Evolutionary conservation across 23 red algal genomes (phyloP).

Genomic region (Gracilaria domingensis): DNA sequence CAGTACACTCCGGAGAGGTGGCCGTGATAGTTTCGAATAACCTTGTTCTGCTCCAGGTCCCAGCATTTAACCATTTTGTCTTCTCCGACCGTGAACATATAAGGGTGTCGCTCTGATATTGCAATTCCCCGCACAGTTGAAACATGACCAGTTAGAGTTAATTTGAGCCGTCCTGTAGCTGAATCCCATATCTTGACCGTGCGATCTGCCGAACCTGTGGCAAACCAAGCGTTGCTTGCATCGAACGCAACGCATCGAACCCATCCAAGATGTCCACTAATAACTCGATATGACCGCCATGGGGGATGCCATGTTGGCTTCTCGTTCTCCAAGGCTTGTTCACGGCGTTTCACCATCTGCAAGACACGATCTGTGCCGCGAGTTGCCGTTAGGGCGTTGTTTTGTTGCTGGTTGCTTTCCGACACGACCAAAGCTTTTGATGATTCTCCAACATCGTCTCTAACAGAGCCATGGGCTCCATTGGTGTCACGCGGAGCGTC

Average conservation of each 20-base stretch:
- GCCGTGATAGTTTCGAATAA: slow-evolving; percentile 94
- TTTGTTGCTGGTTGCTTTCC: not conserved
- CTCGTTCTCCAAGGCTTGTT: slow-evolving; percentile 57
- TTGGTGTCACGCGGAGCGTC: not conserved
- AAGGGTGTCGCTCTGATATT: slow-evolving; percentile 80
- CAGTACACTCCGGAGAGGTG: slow-evolving; percentile 93
- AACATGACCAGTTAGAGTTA: slow-evolving; percentile 94
- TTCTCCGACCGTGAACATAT: slow-evolving; percentile 93
- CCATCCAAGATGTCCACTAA: slow-evolving; percentile 91
- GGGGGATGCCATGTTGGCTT: slow-evolving; percentile 85
- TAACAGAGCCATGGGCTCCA: not conserved
- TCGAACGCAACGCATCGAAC: slow-evolving; percentile 85
- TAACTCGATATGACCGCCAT: slow-evolving; percentile 77
- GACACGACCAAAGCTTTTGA: slow-evolving; percentile 14
- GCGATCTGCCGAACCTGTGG: slow-evolving; percentile 84
- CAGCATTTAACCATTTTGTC: slow-evolving; percentile 97
- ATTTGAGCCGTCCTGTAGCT: slow-evolving; percentile 84
- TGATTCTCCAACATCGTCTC: not conserved
- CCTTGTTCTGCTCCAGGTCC: slow-evolving; percentile 95
- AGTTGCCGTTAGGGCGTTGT: not conserved
- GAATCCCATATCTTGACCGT: slow-evolving; percentile 95
- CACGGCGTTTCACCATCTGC: slow-evolving; percentile 5
- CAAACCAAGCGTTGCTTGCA: slow-evolving; percentile 90
- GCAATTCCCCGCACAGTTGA: slow-evolving; percentile 80
- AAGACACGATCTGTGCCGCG: not conserved